Conservation (phyloP, 306 rosid genomes). For the Bauhinia variegata region DNA sequence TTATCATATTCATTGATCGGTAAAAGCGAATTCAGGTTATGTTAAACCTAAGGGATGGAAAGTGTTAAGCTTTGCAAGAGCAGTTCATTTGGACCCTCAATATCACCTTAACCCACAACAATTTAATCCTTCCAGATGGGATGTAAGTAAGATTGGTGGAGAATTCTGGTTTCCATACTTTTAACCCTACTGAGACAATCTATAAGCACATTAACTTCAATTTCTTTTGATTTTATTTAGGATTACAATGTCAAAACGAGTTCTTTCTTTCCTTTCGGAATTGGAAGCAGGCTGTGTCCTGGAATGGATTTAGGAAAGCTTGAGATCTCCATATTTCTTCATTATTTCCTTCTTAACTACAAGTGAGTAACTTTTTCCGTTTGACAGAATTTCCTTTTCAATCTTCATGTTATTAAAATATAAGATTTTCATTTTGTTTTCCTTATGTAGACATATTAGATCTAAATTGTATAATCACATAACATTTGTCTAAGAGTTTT, state of each 20-base stretch:
- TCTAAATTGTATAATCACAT: neutral
- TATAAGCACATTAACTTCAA: neutral
- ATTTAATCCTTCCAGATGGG: conserved; percentile 48
- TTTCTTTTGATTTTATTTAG: conserved; percentile 1
- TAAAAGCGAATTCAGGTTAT: conserved; percentile 19
- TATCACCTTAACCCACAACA: conserved; percentile 32
- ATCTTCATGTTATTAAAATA: neutral
- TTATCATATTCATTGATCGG: neutral
- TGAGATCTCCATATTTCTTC: too few relatives aligned
- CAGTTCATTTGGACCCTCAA: conserved; percentile 45
- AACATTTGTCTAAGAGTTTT: neutral
- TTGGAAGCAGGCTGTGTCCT: conserved; percentile 38
- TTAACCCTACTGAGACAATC: neutral
- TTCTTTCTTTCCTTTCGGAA: conserved; percentile 42
- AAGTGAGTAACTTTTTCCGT: conserved; percentile 25
- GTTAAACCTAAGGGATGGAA: conserved; percentile 48
- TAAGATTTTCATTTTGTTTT: neutral
- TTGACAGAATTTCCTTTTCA: neutral
- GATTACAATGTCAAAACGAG: conserved; percentile 27
- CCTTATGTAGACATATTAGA: neutral
- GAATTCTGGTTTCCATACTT: neutral
- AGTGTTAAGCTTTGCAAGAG: conserved; percentile 36
- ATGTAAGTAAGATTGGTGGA: conserved; percentile 15
- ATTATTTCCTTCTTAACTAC: conserved; percentile 38
- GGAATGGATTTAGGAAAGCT: conserved; percentile 40